These are phyloP conservation scores for Isatis tinctoria DNA, from an alignment of 345 rosid species.

Conservation along the genomic window DNA sequence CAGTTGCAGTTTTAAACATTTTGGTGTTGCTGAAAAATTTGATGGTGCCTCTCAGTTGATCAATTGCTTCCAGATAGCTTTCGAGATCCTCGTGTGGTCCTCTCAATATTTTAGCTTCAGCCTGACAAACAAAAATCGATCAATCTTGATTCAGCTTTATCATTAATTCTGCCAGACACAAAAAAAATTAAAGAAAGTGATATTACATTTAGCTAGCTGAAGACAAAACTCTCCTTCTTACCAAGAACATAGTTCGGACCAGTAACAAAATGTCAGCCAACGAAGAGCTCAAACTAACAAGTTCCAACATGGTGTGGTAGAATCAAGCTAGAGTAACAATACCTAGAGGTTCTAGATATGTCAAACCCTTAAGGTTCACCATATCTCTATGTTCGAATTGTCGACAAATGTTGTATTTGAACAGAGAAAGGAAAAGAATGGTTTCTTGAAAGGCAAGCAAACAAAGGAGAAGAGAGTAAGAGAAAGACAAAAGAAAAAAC, in stretches of 20 bases:
- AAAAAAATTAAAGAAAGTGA: background rate
- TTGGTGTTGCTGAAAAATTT: constrained; percentile 65
- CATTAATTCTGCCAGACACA: background rate
- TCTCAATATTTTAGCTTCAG: constrained; percentile 92
- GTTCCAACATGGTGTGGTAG: background rate
- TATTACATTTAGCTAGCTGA: background rate
- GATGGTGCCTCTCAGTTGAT: constrained; percentile 64
- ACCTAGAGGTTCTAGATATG: background rate
- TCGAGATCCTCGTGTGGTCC: constrained; percentile 98
- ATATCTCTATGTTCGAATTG: background rate
- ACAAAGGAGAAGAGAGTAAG: background rate
- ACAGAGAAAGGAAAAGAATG: background rate
- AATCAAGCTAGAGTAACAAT: background rate
- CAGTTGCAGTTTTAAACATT: constrained; percentile 55
- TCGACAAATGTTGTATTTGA: too few relatives aligned
- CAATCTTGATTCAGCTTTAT: background rate
- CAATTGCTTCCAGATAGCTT: constrained; percentile 86
- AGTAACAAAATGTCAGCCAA: background rate
- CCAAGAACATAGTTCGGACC: too few relatives aligned
- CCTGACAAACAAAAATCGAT: constrained; percentile 34
- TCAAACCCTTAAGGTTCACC: background rate
- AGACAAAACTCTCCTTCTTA: background rate
- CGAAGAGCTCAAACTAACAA: background rate
- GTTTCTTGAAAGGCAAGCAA: constrained; percentile 27
- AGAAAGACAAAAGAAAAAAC: constrained; percentile 30